Evolutionary conservation across 441 rosid genomes (phyloP).

Genomic region (Jatropha podagrica): DNA sequence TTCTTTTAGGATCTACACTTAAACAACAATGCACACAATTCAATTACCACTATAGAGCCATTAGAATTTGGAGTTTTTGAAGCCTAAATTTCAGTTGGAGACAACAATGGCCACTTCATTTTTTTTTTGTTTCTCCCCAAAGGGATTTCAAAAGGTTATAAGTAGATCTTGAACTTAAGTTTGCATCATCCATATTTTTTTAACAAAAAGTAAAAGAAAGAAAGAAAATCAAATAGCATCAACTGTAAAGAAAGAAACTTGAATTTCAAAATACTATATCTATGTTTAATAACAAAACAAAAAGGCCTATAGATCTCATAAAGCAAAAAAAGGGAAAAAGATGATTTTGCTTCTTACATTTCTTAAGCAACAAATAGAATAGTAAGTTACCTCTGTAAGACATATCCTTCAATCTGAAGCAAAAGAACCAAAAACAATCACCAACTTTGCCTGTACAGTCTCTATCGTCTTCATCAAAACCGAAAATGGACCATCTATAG

Average conservation of each 20-base stretch:
- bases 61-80: slow-evolving; percentile 5
- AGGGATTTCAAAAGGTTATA: not conserved
- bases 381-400: slow-evolving; percentile 26
- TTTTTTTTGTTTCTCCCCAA: slow-evolving; percentile 1
- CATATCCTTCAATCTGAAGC: slow-evolving; percentile 40
- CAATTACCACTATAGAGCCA: not conserved
- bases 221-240: not conserved
- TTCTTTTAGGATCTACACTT: slow-evolving; percentile 21
- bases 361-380: slow-evolving; percentile 26
- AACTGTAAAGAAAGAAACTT: slow-evolving; percentile 12
- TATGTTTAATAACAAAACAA: slow-evolving; percentile 16
- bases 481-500: slow-evolving; percentile 10
- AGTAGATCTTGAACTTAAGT: slow-evolving; percentile 6
- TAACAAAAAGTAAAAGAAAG: not conserved
- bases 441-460: slow-evolving; percentile 36
- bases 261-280: not conserved
- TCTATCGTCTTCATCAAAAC: slow-evolving; percentile 20
- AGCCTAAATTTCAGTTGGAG: not conserved
- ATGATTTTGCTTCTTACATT: slow-evolving; percentile 21
- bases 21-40: slow-evolving; percentile 18
- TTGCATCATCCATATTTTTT: not conserved
- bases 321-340: not conserved
- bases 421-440: slow-evolving; percentile 26
- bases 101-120: slow-evolving; percentile 1
- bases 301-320: not conserved